Percentiles rank a stretch among this genome's conserved stretches.
phyloP scores from a whole-genome alignment of 305 asterid genomes.

The Withania somnifera region DNA sequence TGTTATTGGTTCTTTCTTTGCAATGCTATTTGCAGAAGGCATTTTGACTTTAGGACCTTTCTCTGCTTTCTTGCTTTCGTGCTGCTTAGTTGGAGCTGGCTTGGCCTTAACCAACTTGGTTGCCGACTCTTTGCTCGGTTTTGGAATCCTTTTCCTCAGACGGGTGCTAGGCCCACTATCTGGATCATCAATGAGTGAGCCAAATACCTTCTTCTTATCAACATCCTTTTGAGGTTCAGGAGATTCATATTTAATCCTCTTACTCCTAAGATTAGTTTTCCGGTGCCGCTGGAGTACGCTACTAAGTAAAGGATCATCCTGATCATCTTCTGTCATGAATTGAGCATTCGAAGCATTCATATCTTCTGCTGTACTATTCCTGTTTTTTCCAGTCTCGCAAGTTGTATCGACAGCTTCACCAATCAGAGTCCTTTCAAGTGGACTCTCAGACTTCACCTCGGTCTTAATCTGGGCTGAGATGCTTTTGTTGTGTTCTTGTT shows the following conservation, averaged over 20 bases:
- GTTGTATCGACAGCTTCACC: constrained; percentile 18
- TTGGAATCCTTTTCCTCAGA: constrained; percentile 54
- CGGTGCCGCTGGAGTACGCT: constrained; percentile 5
- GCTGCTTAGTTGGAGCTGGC: constrained; percentile 33
- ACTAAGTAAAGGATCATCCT: constrained; percentile 6
- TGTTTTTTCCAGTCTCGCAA: constrained; percentile 33
- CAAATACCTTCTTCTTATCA: constrained; percentile 22
- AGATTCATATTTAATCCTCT: constrained; percentile 20
- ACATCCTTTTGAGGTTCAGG: constrained; percentile 28
- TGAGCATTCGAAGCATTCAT: constrained; percentile 15
- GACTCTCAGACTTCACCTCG: constrained; percentile 37
- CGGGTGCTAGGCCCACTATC: constrained; percentile 93
- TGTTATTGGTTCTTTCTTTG: constrained; percentile 1
- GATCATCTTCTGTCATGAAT: constrained; percentile 14
- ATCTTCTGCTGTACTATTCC: constrained; percentile 34
- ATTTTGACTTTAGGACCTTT: constrained; percentile 20
- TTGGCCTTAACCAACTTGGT: constrained; percentile 28
- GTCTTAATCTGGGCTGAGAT: constrained; percentile 18
- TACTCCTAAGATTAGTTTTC: constrained; percentile 22
- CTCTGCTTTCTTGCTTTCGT: constrained; percentile 21
- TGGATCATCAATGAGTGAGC: constrained; percentile 22
- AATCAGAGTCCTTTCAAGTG: constrained; percentile 25
- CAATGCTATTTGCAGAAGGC: constrained; percentile 2
- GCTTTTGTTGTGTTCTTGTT: constrained; percentile 22
- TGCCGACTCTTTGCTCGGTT: constrained; percentile 29